Evolutionary conservation across 139 green algal genomes (phyloP), one percentile per base, ranked within the genome.

Genomic region (Chlorella sorokiniana): DNA sequence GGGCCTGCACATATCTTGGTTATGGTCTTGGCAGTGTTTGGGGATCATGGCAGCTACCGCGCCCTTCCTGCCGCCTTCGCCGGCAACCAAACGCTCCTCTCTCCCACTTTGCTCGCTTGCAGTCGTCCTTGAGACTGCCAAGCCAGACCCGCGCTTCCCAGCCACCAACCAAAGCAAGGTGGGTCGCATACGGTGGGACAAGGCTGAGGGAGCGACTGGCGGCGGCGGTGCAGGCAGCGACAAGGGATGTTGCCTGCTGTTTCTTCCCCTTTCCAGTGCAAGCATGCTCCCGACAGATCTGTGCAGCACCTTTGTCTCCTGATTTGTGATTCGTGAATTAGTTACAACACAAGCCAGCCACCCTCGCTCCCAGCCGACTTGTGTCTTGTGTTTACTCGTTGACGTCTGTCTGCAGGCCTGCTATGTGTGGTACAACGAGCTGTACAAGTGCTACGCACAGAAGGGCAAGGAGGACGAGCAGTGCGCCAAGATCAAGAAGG

Each of bases 351-450:
- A 10, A 31, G 22, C 20, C 59, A 31, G 7, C 59, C 59, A 67
- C 22, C 22, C 59, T 10, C 25, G 20, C 22, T 16, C 20, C 59
- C 59, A n/a, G n/a, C n/a, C n/a, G n/a, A 40, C 4, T 23, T n/a
- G 16, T 40, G n/a, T 33, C 6, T 8, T 2, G 14, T 69, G 10
- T 18, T 27, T 29, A 16, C 62, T 69, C 11, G 9, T 33, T 65
- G 59, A 4, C 63, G 10, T 33, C 29, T 11, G 22, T 52, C 37
- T n/a, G 54, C 75, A 81, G 75, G 59, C 59, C 75, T 81, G 75
- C 75, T 81, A 81, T 62, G 75, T 81, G 59, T 61, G 59, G 75
- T 81, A 81, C 75, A 81, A 81, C 56, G 75, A 81, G 56, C 59
- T 81, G 75, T 71, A 72, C 75, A 70, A 71, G 75, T 81, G 75